These are phyloP conservation scores for Zea mays DNA, from an alignment of 176 grass and related monocot genomes.

Conservation along the genomic window DNA sequence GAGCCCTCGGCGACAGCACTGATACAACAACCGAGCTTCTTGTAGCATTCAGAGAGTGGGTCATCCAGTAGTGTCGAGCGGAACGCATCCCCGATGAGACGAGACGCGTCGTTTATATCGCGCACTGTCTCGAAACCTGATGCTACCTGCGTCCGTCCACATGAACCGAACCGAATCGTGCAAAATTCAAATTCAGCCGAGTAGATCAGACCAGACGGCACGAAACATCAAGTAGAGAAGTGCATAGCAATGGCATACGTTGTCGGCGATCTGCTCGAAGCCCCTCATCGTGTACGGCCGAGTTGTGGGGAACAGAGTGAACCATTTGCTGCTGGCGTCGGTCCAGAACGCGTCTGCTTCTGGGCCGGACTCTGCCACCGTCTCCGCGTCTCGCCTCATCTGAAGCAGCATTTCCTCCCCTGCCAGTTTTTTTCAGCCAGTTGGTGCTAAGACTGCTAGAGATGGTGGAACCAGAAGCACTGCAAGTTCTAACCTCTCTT, in stretches of 20 bases:
- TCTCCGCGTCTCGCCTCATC: slow-evolving; percentile 44
- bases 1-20: slow-evolving; percentile 52
- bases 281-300: slow-evolving; percentile 57
- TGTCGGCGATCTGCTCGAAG: slow-evolving; percentile 56
- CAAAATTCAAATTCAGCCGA: background rate
- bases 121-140: slow-evolving; percentile 62
- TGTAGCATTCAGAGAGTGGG: slow-evolving; percentile 64
- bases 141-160: slow-evolving; percentile 53
- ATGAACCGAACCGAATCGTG: background rate
- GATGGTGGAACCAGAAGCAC: background rate
- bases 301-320: slow-evolving; percentile 74
- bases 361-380: slow-evolving; percentile 14
- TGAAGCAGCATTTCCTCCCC: slow-evolving; percentile 62
- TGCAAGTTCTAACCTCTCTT: slow-evolving; percentile 55
- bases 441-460: background rate
- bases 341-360: slow-evolving; percentile 45
- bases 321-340: slow-evolving; percentile 78
- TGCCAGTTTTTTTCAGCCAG: slow-evolving; percentile 3
- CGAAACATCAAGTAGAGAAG: background rate
- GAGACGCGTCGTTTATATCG: slow-evolving; percentile 77
- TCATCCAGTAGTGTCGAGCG: slow-evolving; percentile 51
- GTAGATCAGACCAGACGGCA: background rate
- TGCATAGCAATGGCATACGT: slow-evolving; percentile 34
- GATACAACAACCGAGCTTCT: slow-evolving; percentile 58
- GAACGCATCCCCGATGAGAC: slow-evolving; percentile 52